Evolutionary conservation across 2,329 filamentous ascomycete genomes (phyloP), one percentile per base, ranked within the genome.

Genomic region (Metarhizium humberi): DNA sequence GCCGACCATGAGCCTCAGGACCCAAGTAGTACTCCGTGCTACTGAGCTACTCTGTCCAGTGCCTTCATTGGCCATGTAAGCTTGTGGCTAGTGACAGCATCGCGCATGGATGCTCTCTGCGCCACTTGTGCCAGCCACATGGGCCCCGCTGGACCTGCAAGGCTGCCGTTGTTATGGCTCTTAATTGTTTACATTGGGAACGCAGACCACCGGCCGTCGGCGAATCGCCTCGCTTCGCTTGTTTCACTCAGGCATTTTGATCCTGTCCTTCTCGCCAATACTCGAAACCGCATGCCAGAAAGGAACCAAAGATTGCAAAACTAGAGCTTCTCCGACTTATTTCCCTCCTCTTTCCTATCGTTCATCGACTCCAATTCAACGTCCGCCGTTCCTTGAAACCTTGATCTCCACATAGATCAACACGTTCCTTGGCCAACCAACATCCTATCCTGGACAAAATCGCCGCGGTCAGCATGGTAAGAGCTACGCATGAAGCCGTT

Each of bases 381-480:
- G 13, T 25, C 38, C 14, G n/a, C 42, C 42, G 4, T 18, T 20
- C 42, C n/a, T 45, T 14, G 14, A 20, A 25, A 16, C 42, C 16
- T 25, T 42, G 45, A 52, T 43, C 47, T 51, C n/a, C 49, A 43
- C 16, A 29, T 18, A 13, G 36, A 57, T 51, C 52, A 45, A 10
- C 43, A 40, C 54, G 59, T 59, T 62, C 47, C 58, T 62, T 56
- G 57, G 58, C 61, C 61, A 63, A 62, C 61, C 56, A 46, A 10
- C 51, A 55, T 52, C 48, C 32, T 38, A 46, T 53, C 40, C 25
- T 16, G 32, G 16, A 40, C 46, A n/a, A 48, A 50, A 45, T 38
- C 30, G 50, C 55, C 52, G 51, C 43, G 52, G 36, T 50, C 57
- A 68, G 61, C 60, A 70, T 70, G 68, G 68, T 70, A 65, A 58